Percentiles rank a stretch among this genome's conserved stretches.
Conservation (phyloP, 176 grass and related monocot genomes). For the Dendrocalamus sinicus region DNA sequence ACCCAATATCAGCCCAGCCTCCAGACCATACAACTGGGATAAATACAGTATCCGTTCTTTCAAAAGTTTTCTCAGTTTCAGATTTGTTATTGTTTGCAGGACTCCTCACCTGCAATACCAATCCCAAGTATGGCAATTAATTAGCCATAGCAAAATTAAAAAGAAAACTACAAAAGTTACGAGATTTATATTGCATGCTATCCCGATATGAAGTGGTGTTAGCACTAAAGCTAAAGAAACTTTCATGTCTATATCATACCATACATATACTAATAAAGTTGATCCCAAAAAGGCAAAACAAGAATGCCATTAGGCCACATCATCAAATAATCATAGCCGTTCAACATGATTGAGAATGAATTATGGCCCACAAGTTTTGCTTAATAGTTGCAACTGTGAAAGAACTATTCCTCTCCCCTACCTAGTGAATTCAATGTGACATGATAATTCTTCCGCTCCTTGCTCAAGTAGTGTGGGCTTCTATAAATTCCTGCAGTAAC, state of each 20-base stretch:
- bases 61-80: slow-evolving; percentile 53
- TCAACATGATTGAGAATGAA: not conserved
- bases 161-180: not conserved
- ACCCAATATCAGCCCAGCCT: slow-evolving; percentile 80
- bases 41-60: slow-evolving; percentile 57
- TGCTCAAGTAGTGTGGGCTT: slow-evolving; percentile 1
- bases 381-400: not conserved
- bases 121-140: slow-evolving; percentile 26
- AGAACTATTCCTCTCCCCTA: not conserved
- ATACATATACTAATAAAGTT: not conserved
- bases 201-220: slow-evolving; percentile 15
- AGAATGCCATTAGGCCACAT: not conserved
- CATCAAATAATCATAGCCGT: not conserved
- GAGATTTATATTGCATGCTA: not conserved
- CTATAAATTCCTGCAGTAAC: not conserved
- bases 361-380: not conserved
- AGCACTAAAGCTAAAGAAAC: not conserved
- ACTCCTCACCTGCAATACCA: slow-evolving; percentile 67
- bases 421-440: slow-evolving; percentile 1
- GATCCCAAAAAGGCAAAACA: slow-evolving; percentile 8
- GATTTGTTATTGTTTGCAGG: slow-evolving; percentile 37
- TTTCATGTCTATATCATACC: slow-evolving; percentile 7
- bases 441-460: slow-evolving; percentile 9
- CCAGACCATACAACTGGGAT: slow-evolving; percentile 76
- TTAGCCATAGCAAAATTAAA: slow-evolving; percentile 3